Conservation (phyloP, 2,329 filamentous ascomycete species). For the Dactylellina leptospora region DNA sequence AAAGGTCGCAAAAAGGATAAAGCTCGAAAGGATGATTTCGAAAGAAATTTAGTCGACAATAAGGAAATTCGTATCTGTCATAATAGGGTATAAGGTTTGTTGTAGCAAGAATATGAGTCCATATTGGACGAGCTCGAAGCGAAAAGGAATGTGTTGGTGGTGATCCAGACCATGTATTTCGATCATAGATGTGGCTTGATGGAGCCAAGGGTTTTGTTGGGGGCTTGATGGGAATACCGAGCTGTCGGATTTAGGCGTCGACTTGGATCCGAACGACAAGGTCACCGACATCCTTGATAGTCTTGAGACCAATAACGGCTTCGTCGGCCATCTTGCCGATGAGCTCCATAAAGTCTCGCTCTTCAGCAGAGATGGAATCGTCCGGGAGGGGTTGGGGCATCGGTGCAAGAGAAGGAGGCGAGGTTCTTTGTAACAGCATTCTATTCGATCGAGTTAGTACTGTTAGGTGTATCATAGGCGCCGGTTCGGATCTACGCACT, state of each 20-base stretch:
- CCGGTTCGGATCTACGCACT: conserved; percentile 20
- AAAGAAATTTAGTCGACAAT: conserved; percentile 26
- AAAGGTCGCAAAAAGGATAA: conserved; percentile 18
- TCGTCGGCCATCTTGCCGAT: conserved; percentile 53
- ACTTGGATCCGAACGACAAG: conserved; percentile 51
- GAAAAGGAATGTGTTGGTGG: conserved; percentile 14
- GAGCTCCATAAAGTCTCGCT: conserved; percentile 52
- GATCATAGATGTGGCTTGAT: conserved; percentile 23
- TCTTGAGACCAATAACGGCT: conserved; percentile 49
- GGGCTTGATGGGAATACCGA: not conserved
- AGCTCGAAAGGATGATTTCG: conserved; percentile 10
- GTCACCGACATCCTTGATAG: conserved; percentile 49
- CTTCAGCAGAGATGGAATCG: conserved; percentile 51
- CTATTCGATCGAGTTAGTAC: conserved; percentile 25
- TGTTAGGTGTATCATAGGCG: not conserved
- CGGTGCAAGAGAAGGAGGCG: conserved; percentile 43
- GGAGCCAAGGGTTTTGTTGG: conserved; percentile 20
- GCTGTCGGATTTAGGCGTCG: conserved; percentile 27
- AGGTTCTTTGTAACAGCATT: conserved; percentile 46
- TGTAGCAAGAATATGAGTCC: conserved; percentile 17
- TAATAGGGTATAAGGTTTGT: conserved; percentile 44
- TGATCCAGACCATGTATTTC: conserved; percentile 7
- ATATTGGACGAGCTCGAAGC: conserved; percentile 13
- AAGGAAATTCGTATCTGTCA: conserved; percentile 52
- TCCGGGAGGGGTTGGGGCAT: conserved; percentile 51